phyloP scores from a whole-genome alignment of 768 basidiomycete genomes.

The Crucibulum laeve region DNA sequence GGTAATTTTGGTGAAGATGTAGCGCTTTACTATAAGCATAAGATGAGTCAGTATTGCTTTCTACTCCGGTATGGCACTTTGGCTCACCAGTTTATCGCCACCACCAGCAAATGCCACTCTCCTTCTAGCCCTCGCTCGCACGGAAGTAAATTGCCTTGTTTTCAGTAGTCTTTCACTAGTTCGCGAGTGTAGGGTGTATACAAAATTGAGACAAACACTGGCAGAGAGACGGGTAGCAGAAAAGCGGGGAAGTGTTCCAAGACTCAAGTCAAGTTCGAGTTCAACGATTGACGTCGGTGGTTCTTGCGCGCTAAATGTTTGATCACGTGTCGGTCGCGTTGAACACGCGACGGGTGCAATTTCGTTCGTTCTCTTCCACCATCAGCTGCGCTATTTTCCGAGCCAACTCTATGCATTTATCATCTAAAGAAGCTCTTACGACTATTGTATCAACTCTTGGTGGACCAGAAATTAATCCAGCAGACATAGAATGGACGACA shows the following conservation, averaged over 20 bases:
- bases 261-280: background rate
- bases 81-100: too few species aligned
- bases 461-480: conserved; percentile 19
- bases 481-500: conserved; percentile 27
- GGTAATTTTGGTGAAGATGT: too few species aligned
- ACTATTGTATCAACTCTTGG: conserved; percentile 21
- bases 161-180: too few species aligned
- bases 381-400: background rate
- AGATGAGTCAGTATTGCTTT: too few species aligned
- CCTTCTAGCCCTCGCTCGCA: too few species aligned
- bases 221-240: background rate
- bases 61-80: too few species aligned
- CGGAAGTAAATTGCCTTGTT: too few species aligned
- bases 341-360: background rate
- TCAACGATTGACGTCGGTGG: background rate
- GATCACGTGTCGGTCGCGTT: background rate
- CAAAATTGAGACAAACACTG: too few species aligned
- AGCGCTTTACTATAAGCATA: too few species aligned
- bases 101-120: too few species aligned
- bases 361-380: background rate
- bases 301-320: background rate
- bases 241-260: background rate
- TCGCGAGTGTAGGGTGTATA: too few species aligned
- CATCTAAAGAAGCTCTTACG: background rate
- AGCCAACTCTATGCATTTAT: background rate